phyloP scores from a whole-genome alignment of 345 rosid species.

The Corchorus capsularis region DNA sequence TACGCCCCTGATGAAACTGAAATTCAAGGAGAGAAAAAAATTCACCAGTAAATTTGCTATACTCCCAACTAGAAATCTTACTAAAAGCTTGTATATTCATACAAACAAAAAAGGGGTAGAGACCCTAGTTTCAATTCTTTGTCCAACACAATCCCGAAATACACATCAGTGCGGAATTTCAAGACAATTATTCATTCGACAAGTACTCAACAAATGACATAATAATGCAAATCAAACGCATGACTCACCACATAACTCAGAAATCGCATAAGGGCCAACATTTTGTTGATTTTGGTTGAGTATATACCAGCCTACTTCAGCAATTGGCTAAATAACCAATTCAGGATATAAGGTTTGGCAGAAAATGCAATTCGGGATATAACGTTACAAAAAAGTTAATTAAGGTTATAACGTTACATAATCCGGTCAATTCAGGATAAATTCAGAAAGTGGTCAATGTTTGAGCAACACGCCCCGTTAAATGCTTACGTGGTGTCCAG shows the following conservation, averaged over 20 bases:
- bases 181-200: slow-evolving; percentile 22
- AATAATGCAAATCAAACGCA: neutral
- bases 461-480: no score
- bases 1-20: no score
- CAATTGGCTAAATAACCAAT: no score
- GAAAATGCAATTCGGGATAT: no score
- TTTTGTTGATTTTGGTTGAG: slow-evolving; percentile 69
- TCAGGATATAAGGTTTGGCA: no score
- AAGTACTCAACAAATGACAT: neutral
- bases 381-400: no score
- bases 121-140: neutral
- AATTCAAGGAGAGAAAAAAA: slow-evolving; percentile 31
- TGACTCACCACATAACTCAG: slow-evolving; percentile 72
- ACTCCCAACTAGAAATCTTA: neutral
- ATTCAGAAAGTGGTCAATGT: no score
- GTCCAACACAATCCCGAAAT: neutral
- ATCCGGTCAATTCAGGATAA: no score
- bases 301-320: slow-evolving; percentile 73
- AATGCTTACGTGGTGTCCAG: no score
- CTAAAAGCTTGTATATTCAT: neutral
- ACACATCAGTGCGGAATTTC: slow-evolving; percentile 13
- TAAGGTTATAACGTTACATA: no score
- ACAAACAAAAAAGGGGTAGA: neutral
- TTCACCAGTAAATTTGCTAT: slow-evolving; percentile 30
- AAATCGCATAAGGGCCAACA: slow-evolving; percentile 71